Evolutionary conservation across 225 moss, liverwort and hornwort genomes (phyloP).

Genomic region (Pseudisothecium myosuroides): DNA sequence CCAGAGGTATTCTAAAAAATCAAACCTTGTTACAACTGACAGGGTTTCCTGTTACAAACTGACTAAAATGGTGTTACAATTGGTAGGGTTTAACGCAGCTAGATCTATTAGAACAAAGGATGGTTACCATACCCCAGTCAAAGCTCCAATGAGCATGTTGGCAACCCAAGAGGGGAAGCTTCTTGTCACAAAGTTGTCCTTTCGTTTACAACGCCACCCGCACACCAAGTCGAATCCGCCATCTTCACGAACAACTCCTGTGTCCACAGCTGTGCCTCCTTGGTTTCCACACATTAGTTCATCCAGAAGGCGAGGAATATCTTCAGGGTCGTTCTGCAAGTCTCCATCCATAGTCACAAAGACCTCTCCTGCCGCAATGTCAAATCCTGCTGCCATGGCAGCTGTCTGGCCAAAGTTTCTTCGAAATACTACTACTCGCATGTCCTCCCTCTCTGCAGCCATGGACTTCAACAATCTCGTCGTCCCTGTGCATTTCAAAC

Average conservation of each 20-base stretch:
- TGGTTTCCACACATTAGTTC: conserved; percentile 15
- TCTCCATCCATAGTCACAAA: conserved; percentile 47
- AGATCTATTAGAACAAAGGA: neutral
- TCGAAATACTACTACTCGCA: conserved; percentile 32
- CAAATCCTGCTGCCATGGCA: conserved; percentile 49
- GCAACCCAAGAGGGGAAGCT: conserved; percentile 28
- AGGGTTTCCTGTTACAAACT: neutral
- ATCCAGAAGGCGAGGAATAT: conserved; percentile 29
- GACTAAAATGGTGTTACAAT: neutral
- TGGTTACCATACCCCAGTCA: conserved; percentile 24
- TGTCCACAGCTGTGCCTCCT: conserved; percentile 6
- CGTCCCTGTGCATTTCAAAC: conserved; percentile 11
- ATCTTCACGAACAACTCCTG: conserved; percentile 27
- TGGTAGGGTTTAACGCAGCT: neutral
- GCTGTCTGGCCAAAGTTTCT: conserved; percentile 52
- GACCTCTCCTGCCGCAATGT: conserved; percentile 30
- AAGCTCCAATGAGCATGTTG: conserved; percentile 30
- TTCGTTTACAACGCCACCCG: conserved; percentile 35
- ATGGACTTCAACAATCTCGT: conserved; percentile 28
- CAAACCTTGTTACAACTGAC: neutral
- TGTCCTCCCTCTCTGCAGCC: conserved; percentile 33
- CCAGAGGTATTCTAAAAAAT: neutral
- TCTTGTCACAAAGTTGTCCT: conserved; percentile 24
- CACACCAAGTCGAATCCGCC: conserved; percentile 52
- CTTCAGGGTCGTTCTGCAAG: conserved; percentile 45